Base-by-base conservation (phyloP, 768 basidiomycete genomes). In the Serendipita indica region DNA sequence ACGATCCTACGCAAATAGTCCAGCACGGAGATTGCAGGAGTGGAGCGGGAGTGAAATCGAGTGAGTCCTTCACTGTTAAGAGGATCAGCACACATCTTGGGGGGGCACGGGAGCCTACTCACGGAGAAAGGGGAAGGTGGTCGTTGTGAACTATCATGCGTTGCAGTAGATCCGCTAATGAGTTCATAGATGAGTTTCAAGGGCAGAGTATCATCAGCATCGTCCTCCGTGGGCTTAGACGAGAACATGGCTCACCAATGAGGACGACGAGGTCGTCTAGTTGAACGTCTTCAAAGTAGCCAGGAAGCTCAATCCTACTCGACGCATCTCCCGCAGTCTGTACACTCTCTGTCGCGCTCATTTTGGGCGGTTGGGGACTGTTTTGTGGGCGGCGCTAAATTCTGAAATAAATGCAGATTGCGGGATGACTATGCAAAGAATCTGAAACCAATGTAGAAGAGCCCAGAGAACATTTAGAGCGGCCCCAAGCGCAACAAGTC, bases 111-210 rank as follows among this genome's bases (percentile, higher is more conserved):
- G 41, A 62, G 46, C 46, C 18, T 60, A 75, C 80, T 65, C 75
- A 90, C 81, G 90, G 84, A 35, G 83, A 82, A 62, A 98, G 76
- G 60, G 90, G 86, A 70, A 99, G 91, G 68, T 80, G 82, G 75
- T 99, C 94, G 76, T 99, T 99, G 79, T 96, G 90, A 58, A 79
- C 75, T 72, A 96, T 92, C 66, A 99, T 75, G 63, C 92, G 86
- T 68, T 92, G 82, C 65, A 99, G 81, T 93, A 98, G 98, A 72
- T 93, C 88, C 66, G 90, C 91, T 93, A 69, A 28, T 7, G 41
- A 43, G 41, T n/a, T 43, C 41, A n/a, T 25, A 43, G n/a, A 43
- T n/a, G 27, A 43, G 6, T 7, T 7, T 43, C n/a, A 43, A 25
- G 27, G 27, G 41, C 7, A 43, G 27, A n/a, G 27, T 43, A 43